A percentile compares a stretch with the other conserved stretches of the same genome.
Conservation (phyloP, 2,329 filamentous ascomycete genomes). For the Diaporthe velutina region DNA sequence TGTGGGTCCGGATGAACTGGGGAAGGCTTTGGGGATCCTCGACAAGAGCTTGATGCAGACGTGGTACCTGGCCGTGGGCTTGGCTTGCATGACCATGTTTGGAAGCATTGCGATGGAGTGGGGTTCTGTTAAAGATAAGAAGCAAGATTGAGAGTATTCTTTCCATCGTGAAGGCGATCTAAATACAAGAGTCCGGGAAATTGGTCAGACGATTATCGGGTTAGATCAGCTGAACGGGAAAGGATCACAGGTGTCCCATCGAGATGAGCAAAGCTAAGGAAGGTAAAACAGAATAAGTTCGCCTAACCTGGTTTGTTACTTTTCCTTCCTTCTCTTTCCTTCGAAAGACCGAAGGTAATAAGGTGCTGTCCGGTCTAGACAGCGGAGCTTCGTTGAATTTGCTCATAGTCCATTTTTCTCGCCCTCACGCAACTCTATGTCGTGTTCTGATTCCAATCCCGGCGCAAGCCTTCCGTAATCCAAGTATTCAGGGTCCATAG, state of each 20-base stretch:
- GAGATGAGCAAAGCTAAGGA: too few relatives aligned
- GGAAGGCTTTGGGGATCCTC: slow-evolving; percentile 16
- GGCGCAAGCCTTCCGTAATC: background rate
- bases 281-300: too few relatives aligned
- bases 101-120: slow-evolving; percentile 37
- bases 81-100: slow-evolving; percentile 32
- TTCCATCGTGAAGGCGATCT: too few relatives aligned
- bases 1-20: slow-evolving; percentile 30
- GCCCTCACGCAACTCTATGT: background rate
- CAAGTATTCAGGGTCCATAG: background rate
- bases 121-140: slow-evolving; percentile 37
- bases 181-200: too few relatives aligned
- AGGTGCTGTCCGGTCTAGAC: too few relatives aligned
- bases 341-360: too few relatives aligned
- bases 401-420: background rate
- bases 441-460: background rate
- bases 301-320: too few relatives aligned
- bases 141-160: slow-evolving; percentile 8
- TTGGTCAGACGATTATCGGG: too few relatives aligned
- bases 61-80: slow-evolving; percentile 37
- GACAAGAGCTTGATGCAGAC: slow-evolving; percentile 39
- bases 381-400: too few relatives aligned
- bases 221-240: too few relatives aligned
- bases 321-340: too few relatives aligned
- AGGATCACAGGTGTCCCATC: too few relatives aligned